A percentile compares a stretch with the other conserved stretches of the same genome.
phyloP scores from a whole-genome alignment of 129 eudicot genomes.

The Oenanthe sinensis region DNA sequence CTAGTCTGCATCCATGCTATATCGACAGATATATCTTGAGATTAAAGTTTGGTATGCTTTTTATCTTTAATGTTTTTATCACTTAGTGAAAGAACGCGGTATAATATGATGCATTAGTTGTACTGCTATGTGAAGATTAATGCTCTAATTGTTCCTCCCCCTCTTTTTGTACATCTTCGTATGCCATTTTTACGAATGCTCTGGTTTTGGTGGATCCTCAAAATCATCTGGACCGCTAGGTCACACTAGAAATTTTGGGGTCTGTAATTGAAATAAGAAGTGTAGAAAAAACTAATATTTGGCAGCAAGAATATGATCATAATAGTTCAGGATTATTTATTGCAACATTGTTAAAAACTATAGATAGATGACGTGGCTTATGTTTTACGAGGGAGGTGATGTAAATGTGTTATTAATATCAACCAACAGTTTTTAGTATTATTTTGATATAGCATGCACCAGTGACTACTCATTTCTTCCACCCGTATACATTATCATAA shows the following conservation, averaged over 20 bases:
- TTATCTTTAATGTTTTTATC: no score
- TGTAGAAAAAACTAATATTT: background rate
- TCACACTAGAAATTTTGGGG: background rate
- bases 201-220: background rate
- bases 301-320: background rate
- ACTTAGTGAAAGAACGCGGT: no score
- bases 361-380: background rate
- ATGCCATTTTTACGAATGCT: background rate
- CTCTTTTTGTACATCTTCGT: background rate
- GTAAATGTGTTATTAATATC: background rate
- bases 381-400: background rate
- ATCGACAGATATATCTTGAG: background rate
- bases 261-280: background rate
- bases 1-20: background rate
- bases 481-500: background rate
- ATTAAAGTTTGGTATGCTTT: background rate
- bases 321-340: background rate
- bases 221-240: background rate
- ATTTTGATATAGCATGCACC: background rate
- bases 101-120: background rate
- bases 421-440: background rate
- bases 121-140: background rate
- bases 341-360: background rate
- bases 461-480: background rate
- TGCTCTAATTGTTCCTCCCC: background rate